Evolutionary conservation across 129 eudicot species (phyloP).

Genomic region (Arctium minus): DNA sequence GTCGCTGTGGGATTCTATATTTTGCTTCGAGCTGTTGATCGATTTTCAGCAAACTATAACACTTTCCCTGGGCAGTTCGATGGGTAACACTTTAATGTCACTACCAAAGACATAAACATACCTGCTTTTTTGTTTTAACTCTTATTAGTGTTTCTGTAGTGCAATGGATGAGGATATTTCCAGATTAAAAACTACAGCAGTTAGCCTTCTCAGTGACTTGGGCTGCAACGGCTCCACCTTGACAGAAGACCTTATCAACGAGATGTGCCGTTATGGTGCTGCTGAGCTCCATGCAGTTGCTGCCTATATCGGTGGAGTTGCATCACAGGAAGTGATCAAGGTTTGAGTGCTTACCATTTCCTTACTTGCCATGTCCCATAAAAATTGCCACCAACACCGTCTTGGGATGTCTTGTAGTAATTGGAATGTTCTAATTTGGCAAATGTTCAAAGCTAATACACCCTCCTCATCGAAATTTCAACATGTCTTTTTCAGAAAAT

Average conservation of each 20-base stretch:
- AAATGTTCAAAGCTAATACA: background rate
- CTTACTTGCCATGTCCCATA: background rate
- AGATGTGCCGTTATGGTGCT: conserved; percentile 96
- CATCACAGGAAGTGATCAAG: conserved; percentile 97
- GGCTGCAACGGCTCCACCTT: conserved; percentile 88
- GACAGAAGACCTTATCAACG: conserved; percentile 87
- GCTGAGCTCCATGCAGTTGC: conserved; percentile 97
- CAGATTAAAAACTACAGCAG: conserved; percentile 78
- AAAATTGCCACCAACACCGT: background rate
- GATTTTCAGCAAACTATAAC: conserved; percentile 74
- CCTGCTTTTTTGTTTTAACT: background rate
- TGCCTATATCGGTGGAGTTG: conserved; percentile 85
- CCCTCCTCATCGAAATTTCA: no score
- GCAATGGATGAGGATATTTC: conserved; percentile 95
- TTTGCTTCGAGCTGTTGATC: conserved; percentile 93
- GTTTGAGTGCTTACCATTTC: conserved; percentile 26
- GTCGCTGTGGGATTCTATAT: conserved; percentile 84
- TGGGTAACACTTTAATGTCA: conserved; percentile 52
- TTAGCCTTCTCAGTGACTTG: conserved; percentile 68
- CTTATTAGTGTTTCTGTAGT: conserved; percentile 29
- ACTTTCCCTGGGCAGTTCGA: conserved; percentile 94
- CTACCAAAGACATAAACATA: background rate
- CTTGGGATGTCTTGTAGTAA: background rate
- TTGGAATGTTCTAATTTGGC: background rate
- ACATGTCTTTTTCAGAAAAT: no score